Percentiles rank a stretch among this genome's conserved stretches.
These are phyloP conservation scores for Suillus clintonianus DNA, from an alignment of 768 basidiomycete genomes.

Conservation along the genomic window DNA sequence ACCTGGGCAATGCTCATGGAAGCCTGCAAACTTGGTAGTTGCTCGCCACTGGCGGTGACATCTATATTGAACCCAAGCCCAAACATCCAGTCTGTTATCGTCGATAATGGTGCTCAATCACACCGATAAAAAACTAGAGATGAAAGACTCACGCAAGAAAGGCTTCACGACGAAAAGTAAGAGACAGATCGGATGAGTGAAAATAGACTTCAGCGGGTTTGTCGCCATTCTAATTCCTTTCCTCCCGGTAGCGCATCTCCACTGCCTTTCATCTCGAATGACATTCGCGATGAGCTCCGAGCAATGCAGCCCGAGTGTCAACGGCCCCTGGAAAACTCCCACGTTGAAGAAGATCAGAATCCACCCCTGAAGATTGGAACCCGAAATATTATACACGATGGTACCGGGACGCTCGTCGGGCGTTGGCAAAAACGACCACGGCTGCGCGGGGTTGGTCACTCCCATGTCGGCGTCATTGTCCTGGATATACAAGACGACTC, in stretches of 20 bases:
- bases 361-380: constrained; percentile 25
- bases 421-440: constrained; percentile 33
- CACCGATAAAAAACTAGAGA: not conserved
- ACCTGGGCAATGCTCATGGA: constrained; percentile 29
- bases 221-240: constrained; percentile 15
- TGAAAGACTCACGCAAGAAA: constrained; percentile 22
- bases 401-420: constrained; percentile 18
- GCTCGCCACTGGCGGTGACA: too few species aligned
- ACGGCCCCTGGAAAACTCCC: constrained; percentile 26
- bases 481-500: constrained; percentile 11
- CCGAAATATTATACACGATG: constrained; percentile 22
- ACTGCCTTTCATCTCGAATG: constrained; percentile 27
- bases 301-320: constrained; percentile 32
- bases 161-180: constrained; percentile 22
- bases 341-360: constrained; percentile 24
- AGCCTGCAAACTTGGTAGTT: too few species aligned
- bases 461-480: too few species aligned
- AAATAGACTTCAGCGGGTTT: constrained; percentile 23
- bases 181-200: constrained; percentile 20
- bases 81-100: constrained; percentile 30
- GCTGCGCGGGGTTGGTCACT: too few species aligned
- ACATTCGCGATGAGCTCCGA: constrained; percentile 30
- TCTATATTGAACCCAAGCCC: constrained; percentile 21
- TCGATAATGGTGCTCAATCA: not conserved
- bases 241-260: constrained; percentile 23